A percentile compares a stretch with the other conserved stretches of the same genome.
These are phyloP conservation scores for Mycena metata DNA, from an alignment of 768 basidiomycete species.

Conservation along the genomic window DNA sequence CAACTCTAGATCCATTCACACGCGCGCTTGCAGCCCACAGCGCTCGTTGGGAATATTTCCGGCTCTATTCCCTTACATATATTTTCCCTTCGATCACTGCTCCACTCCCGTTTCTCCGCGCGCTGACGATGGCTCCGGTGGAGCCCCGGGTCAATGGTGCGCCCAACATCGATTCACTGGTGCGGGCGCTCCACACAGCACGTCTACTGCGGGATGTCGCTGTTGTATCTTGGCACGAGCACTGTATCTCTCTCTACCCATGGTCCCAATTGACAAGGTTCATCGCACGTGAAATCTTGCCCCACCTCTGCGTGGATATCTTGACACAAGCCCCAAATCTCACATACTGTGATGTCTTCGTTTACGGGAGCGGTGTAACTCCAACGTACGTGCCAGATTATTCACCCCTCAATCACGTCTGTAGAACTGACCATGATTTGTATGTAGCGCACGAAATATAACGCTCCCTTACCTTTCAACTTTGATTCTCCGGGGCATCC, in stretches of 20 bases:
- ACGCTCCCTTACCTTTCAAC: background rate
- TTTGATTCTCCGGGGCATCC: background rate
- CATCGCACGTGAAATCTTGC: background rate
- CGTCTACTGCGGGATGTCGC: background rate
- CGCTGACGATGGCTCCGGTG: background rate
- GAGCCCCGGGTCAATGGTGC: background rate
- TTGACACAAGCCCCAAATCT: background rate
- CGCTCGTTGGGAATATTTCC: slow-evolving; percentile 12
- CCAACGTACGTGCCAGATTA: background rate
- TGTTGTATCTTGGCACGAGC: background rate
- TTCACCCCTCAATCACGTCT: too few relatives aligned
- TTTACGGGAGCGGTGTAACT: background rate
- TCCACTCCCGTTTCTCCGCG: background rate
- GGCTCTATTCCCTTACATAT: background rate
- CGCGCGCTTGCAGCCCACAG: background rate
- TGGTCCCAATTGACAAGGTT: background rate
- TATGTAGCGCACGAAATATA: background rate
- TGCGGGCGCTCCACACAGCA: too few relatives aligned
- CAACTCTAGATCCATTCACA: background rate
- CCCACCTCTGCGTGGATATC: background rate
- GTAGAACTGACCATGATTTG: too few relatives aligned
- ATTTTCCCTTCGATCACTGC: too few relatives aligned
- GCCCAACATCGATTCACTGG: background rate
- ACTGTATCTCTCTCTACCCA: background rate
- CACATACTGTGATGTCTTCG: background rate